Evolutionary conservation across 2,329 filamentous ascomycete genomes (phyloP).

Genomic region (Talaromyces sp.): DNA sequence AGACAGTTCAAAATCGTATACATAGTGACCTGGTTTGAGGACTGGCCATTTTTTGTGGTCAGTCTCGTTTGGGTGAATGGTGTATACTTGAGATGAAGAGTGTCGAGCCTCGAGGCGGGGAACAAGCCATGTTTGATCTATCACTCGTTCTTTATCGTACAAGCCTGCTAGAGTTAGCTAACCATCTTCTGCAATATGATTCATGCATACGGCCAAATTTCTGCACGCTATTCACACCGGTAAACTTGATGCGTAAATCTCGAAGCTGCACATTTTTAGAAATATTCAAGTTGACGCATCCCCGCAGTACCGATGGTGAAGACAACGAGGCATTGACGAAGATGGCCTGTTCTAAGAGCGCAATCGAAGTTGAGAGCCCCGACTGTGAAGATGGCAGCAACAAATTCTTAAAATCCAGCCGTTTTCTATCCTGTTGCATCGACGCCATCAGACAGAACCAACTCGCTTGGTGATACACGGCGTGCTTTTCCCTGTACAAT

Average conservation of each 20-base stretch:
- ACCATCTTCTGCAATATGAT: not conserved
- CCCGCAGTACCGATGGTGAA: constrained; percentile 15
- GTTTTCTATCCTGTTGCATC: not conserved
- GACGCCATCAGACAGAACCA: not conserved
- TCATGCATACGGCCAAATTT: constrained; percentile 10
- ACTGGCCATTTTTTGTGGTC: not conserved
- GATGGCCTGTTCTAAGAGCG: constrained; percentile 13
- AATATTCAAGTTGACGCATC: constrained; percentile 4
- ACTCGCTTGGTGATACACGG: not conserved
- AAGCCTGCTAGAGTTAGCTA: not conserved
- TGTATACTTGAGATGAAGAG: not conserved
- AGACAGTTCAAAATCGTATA: constrained; percentile 14
- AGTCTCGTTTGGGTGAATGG: not conserved
- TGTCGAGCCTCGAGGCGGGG: constrained; percentile 7
- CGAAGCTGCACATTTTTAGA: constrained; percentile 14
- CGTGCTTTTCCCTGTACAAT: not conserved
- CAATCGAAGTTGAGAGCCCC: not conserved
- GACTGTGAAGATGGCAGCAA: not conserved
- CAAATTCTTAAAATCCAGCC: not conserved
- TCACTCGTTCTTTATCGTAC: constrained; percentile 5
- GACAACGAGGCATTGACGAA: constrained; percentile 9
- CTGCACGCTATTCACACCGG: constrained; percentile 5
- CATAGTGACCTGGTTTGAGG: constrained; percentile 9
- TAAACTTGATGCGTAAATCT: constrained; percentile 8
- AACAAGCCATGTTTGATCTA: constrained; percentile 7